A percentile compares a stretch with the other conserved stretches of the same genome.
phyloP scores from a whole-genome alignment of 116 monocot genomes.

The Phalaenopsis hybrid region DNA sequence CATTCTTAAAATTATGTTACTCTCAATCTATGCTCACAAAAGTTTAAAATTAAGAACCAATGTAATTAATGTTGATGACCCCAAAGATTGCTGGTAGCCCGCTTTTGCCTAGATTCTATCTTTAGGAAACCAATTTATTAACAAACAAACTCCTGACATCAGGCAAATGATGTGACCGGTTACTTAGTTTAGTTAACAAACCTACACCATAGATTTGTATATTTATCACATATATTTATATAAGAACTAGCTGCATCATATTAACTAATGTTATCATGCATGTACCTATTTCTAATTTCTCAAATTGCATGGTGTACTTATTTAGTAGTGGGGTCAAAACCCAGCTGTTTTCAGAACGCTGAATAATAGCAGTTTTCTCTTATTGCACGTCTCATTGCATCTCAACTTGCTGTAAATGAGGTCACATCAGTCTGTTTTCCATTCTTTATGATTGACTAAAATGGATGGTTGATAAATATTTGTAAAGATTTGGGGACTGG shows the following conservation, averaged over 20 bases:
- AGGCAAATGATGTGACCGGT: background rate
- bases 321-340: background rate
- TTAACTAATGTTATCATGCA: background rate
- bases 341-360: background rate
- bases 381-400: no score
- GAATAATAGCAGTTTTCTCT: background rate
- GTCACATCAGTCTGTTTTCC: conserved; percentile 1
- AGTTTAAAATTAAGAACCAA: background rate
- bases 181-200: conserved; percentile 1
- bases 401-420: background rate
- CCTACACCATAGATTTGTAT: background rate
- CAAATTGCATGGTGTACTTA: background rate
- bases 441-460: background rate
- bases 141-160: background rate
- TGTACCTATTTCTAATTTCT: background rate
- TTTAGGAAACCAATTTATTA: background rate
- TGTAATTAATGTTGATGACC: background rate
- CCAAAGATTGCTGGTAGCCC: background rate
- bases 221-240: background rate
- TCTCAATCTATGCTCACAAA: no score
- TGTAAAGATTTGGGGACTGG: background rate
- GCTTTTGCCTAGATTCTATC: background rate
- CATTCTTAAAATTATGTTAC: no score
- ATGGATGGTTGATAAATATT: background rate
- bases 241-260: background rate